Evolutionary conservation across 495 filamentous ascomycete genomes (phyloP).

Genomic region (Neurospora sp.): DNA sequence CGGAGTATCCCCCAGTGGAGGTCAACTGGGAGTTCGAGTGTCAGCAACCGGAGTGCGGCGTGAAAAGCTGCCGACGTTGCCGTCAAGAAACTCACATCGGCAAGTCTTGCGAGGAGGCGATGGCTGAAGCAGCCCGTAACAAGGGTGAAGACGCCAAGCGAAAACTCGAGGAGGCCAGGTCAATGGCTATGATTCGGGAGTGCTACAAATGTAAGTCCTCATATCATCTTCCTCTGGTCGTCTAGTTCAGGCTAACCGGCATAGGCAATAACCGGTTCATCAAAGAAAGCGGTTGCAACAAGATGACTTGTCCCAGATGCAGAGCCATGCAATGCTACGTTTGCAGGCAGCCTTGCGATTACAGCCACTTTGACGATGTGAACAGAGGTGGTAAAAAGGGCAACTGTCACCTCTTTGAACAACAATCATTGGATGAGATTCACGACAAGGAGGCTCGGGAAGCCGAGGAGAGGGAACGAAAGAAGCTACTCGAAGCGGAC

Average conservation of each 20-base stretch:
- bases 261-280: slow-evolving; percentile 51
- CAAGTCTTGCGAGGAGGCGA: slow-evolving; percentile 55
- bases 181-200: slow-evolving; percentile 60
- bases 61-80: slow-evolving; percentile 66
- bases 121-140: slow-evolving; percentile 34
- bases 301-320: slow-evolving; percentile 58
- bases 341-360: slow-evolving; percentile 51
- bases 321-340: slow-evolving; percentile 59
- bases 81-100: slow-evolving; percentile 65
- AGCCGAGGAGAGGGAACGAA: slow-evolving; percentile 53
- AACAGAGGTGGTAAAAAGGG: slow-evolving; percentile 32
- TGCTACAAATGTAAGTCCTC: slow-evolving; percentile 53
- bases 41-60: slow-evolving; percentile 51
- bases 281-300: slow-evolving; percentile 78
- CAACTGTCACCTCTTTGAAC: slow-evolving; percentile 60
- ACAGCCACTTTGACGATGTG: slow-evolving; percentile 43
- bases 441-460: slow-evolving; percentile 56
- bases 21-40: slow-evolving; percentile 69
- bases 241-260: slow-evolving; percentile 16
- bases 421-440: slow-evolving; percentile 36
- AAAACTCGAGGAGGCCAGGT: slow-evolving; percentile 74
- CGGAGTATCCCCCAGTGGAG: slow-evolving; percentile 56
- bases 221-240: not conserved
- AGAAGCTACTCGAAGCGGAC: slow-evolving; percentile 46
- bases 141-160: slow-evolving; percentile 49